These are phyloP conservation scores for Lasiosphaeria miniovina DNA, from an alignment of 495 filamentous ascomycete genomes.

Conservation along the genomic window DNA sequence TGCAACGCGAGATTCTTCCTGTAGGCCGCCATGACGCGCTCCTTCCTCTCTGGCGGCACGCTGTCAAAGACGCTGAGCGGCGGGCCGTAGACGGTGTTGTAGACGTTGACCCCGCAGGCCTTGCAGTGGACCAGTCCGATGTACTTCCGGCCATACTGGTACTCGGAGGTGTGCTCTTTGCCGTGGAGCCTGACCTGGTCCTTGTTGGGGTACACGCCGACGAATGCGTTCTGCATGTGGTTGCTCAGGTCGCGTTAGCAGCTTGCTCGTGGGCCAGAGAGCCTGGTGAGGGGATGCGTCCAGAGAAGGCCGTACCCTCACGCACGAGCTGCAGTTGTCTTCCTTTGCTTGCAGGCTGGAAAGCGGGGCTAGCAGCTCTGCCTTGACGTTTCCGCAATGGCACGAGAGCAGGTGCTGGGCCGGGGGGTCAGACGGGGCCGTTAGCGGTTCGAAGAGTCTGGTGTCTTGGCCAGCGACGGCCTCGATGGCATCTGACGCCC, in stretches of 20 bases:
- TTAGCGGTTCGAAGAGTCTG: not conserved
- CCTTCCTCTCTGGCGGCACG: slow-evolving; percentile 16
- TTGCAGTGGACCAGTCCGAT: slow-evolving; percentile 14
- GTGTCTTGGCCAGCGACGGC: not conserved
- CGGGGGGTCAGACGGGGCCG: not conserved
- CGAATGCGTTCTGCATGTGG: slow-evolving; percentile 15
- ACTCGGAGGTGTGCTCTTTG: slow-evolving; percentile 18
- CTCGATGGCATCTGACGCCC: not conserved
- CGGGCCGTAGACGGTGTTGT: slow-evolving; percentile 20
- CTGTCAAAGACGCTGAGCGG: slow-evolving; percentile 17
- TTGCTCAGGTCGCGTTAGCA: not conserved
- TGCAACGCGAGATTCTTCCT: slow-evolving; percentile 18
- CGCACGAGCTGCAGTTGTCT: slow-evolving; percentile 26
- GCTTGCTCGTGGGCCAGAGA: not conserved
- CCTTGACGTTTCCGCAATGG: slow-evolving; percentile 18
- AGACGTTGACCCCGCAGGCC: slow-evolving; percentile 23
- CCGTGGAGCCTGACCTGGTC: slow-evolving; percentile 18
- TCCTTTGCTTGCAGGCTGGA: slow-evolving; percentile 12
- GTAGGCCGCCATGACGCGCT: slow-evolving; percentile 10
- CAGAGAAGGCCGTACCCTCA: slow-evolving; percentile 12
- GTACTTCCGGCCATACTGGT: slow-evolving; percentile 13
- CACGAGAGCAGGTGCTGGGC: slow-evolving; percentile 15
- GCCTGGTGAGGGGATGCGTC: not conserved
- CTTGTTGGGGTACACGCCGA: slow-evolving; percentile 20
- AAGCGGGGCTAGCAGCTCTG: slow-evolving; percentile 9